phyloP scores from a whole-genome alignment of 805 yeast species.

The Teunomyces gatunensis region DNA sequence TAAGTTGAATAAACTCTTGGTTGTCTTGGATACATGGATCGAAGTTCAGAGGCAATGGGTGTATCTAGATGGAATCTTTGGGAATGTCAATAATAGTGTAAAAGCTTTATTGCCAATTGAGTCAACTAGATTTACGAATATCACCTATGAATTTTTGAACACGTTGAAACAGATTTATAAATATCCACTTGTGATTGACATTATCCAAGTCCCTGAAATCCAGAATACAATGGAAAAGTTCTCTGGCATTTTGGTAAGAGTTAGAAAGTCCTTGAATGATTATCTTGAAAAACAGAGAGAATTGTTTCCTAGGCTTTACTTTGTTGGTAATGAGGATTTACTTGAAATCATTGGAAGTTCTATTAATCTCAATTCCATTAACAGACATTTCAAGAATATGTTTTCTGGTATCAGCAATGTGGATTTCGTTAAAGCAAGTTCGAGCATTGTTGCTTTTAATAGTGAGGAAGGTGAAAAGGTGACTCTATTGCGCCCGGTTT shows the following conservation, averaged over 20 bases:
- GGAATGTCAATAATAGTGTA: conserved; percentile 51
- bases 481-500: conserved; percentile 40
- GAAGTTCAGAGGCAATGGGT: conserved; percentile 90
- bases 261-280: conserved; percentile 67
- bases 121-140: conserved; percentile 58
- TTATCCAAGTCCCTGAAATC: conserved; percentile 49
- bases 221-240: conserved; percentile 46
- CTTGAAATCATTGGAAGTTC: conserved; percentile 76
- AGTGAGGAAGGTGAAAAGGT: conserved; percentile 71
- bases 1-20: conserved; percentile 48
- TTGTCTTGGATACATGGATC: conserved; percentile 66
- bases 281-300: conserved; percentile 79
- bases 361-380: conserved; percentile 43
- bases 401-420: conserved; percentile 61
- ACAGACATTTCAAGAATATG: conserved; percentile 66
- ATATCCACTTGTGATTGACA: conserved; percentile 53
- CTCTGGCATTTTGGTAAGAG: conserved; percentile 53
- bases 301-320: conserved; percentile 76
- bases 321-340: conserved; percentile 87
- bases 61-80: conserved; percentile 77
- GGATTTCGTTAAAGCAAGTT: conserved; percentile 27
- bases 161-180: conserved; percentile 50
- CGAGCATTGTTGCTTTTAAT: conserved; percentile 42
- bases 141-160: conserved; percentile 59
- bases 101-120: conserved; percentile 67